Conservation (phyloP, 2,329 filamentous ascomycete species). For the Phaeosphaeriaceae sp. region DNA sequence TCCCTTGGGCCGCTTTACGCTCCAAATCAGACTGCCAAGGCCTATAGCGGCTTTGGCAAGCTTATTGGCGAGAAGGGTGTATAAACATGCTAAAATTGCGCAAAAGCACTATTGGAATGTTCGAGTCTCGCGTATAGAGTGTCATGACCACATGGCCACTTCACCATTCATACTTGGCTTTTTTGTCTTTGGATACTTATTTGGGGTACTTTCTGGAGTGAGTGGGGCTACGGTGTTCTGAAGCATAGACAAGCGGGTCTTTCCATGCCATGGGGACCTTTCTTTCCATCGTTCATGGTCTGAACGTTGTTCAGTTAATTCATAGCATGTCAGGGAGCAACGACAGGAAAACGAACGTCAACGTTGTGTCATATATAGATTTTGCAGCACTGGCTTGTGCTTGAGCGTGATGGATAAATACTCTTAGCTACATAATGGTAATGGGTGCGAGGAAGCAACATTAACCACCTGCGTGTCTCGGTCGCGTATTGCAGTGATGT, state of each 20-base stretch:
- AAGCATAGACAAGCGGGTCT: slow-evolving; percentile 44
- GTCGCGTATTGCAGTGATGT: too few relatives aligned
- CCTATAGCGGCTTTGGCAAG: slow-evolving; percentile 43
- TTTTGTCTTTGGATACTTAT: slow-evolving; percentile 37
- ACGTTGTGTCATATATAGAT: slow-evolving; percentile 42
- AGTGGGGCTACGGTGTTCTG: slow-evolving; percentile 32
- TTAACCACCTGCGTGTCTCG: background rate
- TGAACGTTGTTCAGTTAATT: slow-evolving; percentile 20
- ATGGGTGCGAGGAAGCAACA: slow-evolving; percentile 23
- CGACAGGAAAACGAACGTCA: slow-evolving; percentile 38
- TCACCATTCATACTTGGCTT: slow-evolving; percentile 27
- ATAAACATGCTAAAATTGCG: slow-evolving; percentile 10
- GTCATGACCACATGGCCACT: slow-evolving; percentile 1
- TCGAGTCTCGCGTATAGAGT: slow-evolving; percentile 1
- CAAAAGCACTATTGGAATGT: background rate
- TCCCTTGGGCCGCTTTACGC: slow-evolving; percentile 51
- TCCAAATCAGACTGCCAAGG: slow-evolving; percentile 44
- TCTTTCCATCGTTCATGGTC: slow-evolving; percentile 16
- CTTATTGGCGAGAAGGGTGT: slow-evolving; percentile 40
- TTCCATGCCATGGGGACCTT: slow-evolving; percentile 26
- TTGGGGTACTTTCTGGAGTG: slow-evolving; percentile 31
- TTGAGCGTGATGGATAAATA: slow-evolving; percentile 28
- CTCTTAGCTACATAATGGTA: slow-evolving; percentile 45
- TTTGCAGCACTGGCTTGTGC: slow-evolving; percentile 24
- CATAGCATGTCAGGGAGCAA: slow-evolving; percentile 33